Base-by-base conservation (phyloP, 1,139 yeast species). In the Yamadazyma epiphylla region DNA sequence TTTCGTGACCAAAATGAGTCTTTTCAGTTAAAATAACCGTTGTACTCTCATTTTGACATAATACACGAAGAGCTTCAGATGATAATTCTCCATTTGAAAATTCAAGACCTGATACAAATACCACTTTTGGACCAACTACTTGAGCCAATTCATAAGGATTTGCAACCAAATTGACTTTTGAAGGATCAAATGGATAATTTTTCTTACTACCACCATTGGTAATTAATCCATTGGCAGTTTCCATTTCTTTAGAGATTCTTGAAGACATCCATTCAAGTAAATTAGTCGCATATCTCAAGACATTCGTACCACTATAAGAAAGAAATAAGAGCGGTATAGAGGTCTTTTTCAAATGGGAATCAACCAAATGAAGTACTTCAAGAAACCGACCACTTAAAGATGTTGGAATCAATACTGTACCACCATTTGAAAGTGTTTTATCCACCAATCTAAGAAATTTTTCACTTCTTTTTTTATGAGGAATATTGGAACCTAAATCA, bases 181-280 rank as follows among this genome's bases (percentile, higher is more conserved):
- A 61, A 36, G 84, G 80, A 45, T 80, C 85, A 43, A 84, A 82
- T 0, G 96, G 96, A 3, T 83, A 74, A 32, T 77, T 79, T 41
- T 77, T 70, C 8, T 70, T 63, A 8, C 42, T 38, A 19, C 46
- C 38, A 12, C 45, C 47, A 13, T 52, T 51, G 8, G 50, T 38
- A 10, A 47, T 40, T 9, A 52, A 43, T 2, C 58, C 48, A 13
- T 51, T 51, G 17, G 56, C 58, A 31, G 52, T 63, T 44, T 86
- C 95, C 91, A 96, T 87, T 31, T 80, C 83, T 44, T 83, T 81
- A 20, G 86, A 74, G 25, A 88, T 72, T 16, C 78, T 72, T 1
- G 89, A 74, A 0, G 94, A 79, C 91, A 91, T 84, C 97, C 97
- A 94, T 59, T 94, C 98, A 15, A 89, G 60, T 79, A 91, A 83